phyloP scores from a whole-genome alignment of 2,329 filamentous ascomycete species.

The Amauroascus niger region DNA sequence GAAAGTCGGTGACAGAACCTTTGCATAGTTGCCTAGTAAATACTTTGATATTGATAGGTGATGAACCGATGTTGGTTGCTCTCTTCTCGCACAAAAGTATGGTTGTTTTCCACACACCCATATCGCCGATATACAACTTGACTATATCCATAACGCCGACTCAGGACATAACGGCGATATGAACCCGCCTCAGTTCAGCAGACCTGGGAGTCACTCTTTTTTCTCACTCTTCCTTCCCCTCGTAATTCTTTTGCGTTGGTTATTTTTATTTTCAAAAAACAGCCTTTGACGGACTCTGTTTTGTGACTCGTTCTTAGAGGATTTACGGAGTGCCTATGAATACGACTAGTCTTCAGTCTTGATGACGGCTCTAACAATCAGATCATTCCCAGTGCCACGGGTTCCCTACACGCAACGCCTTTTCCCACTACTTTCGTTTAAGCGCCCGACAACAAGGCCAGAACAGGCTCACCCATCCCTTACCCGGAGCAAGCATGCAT shows the following conservation, averaged over 20 bases:
- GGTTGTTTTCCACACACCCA: too few relatives aligned
- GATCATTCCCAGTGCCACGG: background rate
- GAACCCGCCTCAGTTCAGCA: background rate
- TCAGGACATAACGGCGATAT: constrained; percentile 8
- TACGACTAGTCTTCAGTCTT: too few relatives aligned
- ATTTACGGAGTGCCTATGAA: too few relatives aligned
- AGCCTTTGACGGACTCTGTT: background rate
- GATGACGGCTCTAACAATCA: background rate
- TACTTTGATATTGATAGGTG: too few relatives aligned
- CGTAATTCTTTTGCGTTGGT: background rate
- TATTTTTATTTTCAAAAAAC: too few relatives aligned
- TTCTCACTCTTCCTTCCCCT: background rate
- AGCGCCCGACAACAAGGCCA: background rate
- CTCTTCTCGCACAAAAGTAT: too few relatives aligned
- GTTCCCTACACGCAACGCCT: background rate
- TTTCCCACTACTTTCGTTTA: background rate
- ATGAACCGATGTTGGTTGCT: too few relatives aligned
- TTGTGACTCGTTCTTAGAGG: background rate
- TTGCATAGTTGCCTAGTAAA: too few relatives aligned
- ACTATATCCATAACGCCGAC: too few relatives aligned
- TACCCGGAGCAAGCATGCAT: background rate
- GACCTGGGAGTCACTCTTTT: background rate
- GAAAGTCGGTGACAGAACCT: too few relatives aligned
- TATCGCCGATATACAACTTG: too few relatives aligned
- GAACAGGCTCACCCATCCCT: background rate